Conservation (phyloP, 306 rosid species). For the Fragaria nilgerrensis region DNA sequence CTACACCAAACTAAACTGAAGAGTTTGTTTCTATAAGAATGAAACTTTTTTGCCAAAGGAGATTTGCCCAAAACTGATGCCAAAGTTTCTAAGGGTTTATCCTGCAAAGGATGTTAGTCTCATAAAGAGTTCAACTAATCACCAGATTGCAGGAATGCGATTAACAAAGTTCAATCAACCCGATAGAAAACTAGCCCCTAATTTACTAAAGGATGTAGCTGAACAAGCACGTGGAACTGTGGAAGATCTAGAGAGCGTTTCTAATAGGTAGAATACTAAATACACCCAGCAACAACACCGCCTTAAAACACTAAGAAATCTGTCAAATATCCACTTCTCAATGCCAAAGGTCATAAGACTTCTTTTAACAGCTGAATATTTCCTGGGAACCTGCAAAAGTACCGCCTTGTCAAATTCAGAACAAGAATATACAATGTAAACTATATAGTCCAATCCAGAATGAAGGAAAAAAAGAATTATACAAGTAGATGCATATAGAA, state of each 20-base stretch:
- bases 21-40: constrained; percentile 29
- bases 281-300: constrained; percentile 5
- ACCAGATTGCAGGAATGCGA: constrained; percentile 27
- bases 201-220: constrained; percentile 15
- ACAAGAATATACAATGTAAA: constrained; percentile 12
- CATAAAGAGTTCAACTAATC: constrained; percentile 29
- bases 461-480: background rate
- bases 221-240: constrained; percentile 5
- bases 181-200: constrained; percentile 38
- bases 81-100: constrained; percentile 25
- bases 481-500: constrained; percentile 15
- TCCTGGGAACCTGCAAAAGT: constrained; percentile 15
- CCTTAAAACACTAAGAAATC: background rate
- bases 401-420: constrained; percentile 2
- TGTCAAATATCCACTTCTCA: constrained; percentile 5
- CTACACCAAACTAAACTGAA: background rate
- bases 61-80: constrained; percentile 63
- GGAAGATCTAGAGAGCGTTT: constrained; percentile 13
- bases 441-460: background rate
- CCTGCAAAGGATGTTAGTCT: constrained; percentile 25
- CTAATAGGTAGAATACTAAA: background rate
- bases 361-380: constrained; percentile 12
- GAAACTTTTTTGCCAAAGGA: constrained; percentile 72
- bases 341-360: constrained; percentile 19
- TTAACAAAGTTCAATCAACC: constrained; percentile 23